A percentile compares a stretch with the other conserved stretches of the same genome.
Evolutionary conservation across 73 alveolate species (phyloP).

Genomic region (Durusdinium trenchii): DNA sequence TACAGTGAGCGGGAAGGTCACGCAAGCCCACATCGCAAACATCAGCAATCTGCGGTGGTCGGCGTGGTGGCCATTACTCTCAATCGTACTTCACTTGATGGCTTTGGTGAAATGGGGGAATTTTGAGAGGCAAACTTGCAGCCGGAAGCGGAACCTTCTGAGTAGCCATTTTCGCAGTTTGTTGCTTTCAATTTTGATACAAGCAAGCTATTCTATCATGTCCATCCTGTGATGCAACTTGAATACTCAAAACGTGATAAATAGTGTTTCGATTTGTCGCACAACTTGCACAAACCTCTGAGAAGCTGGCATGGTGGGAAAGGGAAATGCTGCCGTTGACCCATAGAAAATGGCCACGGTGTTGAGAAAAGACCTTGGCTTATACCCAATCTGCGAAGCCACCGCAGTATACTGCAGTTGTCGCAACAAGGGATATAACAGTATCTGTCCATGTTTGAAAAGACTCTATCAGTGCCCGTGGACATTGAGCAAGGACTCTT

Average conservation of each 20-base stretch:
- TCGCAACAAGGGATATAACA: too few species aligned
- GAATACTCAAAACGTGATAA: neutral
- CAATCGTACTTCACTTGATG: neutral
- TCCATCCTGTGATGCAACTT: neutral
- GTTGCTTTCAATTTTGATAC: too few species aligned
- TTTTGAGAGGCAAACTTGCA: neutral
- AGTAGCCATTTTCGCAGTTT: too few species aligned
- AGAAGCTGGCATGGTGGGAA: constrained; percentile 57
- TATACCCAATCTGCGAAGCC: neutral
- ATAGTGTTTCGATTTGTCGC: neutral
- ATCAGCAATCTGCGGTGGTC: constrained; percentile 82
- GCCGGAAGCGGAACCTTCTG: neutral
- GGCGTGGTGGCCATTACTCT: neutral
- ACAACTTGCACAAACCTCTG: neutral
- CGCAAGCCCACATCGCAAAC: constrained; percentile 96
- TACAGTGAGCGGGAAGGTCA: constrained; percentile 92
- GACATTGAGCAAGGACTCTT: neutral
- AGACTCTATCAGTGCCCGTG: neutral
- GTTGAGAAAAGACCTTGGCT: constrained; percentile 71
- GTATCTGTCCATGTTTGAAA: too few species aligned
- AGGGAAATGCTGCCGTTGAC: constrained; percentile 92
- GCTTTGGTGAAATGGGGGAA: neutral
- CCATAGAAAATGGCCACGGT: constrained; percentile 95
- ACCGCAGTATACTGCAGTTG: too few species aligned
- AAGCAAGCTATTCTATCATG: neutral